phyloP scores from a whole-genome alignment of 306 rosid species.

The Vachellia collinsii region DNA sequence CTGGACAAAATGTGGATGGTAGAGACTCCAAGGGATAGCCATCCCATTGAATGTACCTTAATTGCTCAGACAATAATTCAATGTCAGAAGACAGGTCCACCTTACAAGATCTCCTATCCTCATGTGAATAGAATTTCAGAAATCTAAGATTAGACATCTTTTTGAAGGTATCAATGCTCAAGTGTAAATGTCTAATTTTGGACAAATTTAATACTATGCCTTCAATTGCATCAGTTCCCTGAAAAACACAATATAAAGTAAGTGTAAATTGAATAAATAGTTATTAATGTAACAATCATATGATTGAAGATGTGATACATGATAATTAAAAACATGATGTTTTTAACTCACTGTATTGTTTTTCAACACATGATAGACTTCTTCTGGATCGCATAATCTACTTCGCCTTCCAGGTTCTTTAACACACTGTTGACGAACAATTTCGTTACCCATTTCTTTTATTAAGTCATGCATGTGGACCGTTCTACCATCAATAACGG shows the following conservation, averaged over 20 bases:
- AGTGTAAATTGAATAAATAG: background rate
- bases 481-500: background rate
- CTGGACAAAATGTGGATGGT: slow-evolving; percentile 26
- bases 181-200: background rate
- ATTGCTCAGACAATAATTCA: background rate
- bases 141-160: slow-evolving; percentile 34
- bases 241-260: background rate
- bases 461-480: slow-evolving; percentile 40
- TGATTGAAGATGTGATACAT: background rate
- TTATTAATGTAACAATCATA: slow-evolving; percentile 22
- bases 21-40: slow-evolving; percentile 10
- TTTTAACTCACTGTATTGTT: slow-evolving; percentile 28
- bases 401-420: slow-evolving; percentile 37
- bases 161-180: slow-evolving; percentile 20
- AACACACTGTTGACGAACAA: slow-evolving; percentile 31
- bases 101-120: background rate
- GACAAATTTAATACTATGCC: slow-evolving; percentile 37
- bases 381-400: slow-evolving; percentile 35
- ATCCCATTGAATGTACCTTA: slow-evolving; percentile 35
- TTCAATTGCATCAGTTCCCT: slow-evolving; percentile 40
- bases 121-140: slow-evolving; percentile 5
- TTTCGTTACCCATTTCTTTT: slow-evolving; percentile 38
- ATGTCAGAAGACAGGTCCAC: slow-evolving; percentile 4
- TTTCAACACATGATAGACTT: slow-evolving; percentile 31
- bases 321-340: background rate